Conservation (phyloP, 805 yeast species). For the Lipomyces yamanashiensis region DNA sequence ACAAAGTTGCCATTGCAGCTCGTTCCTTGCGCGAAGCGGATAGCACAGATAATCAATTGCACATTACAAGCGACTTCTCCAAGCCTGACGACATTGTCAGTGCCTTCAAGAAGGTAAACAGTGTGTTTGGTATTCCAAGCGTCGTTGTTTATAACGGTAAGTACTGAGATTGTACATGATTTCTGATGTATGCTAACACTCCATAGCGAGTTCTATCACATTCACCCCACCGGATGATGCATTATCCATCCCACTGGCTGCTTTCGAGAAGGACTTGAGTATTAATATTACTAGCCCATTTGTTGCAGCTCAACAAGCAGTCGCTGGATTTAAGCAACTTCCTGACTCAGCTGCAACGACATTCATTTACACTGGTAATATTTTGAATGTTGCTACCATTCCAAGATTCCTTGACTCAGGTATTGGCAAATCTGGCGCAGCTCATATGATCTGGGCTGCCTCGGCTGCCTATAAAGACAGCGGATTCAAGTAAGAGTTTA, state of each 20-base stretch:
- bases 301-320: constrained; percentile 13
- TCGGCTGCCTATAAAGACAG: constrained; percentile 11
- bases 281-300: constrained; percentile 1
- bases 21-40: constrained; percentile 8
- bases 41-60: constrained; percentile 1
- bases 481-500: constrained; percentile 5
- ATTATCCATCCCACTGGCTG: background rate
- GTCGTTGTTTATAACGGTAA: constrained; percentile 16
- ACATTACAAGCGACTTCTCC: constrained; percentile 12
- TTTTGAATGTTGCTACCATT: background rate
- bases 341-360: constrained; percentile 7
- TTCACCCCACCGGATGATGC: constrained; percentile 7
- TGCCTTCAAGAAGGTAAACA: constrained; percentile 3
- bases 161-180: background rate
- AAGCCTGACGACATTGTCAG: constrained; percentile 8
- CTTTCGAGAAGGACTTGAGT: background rate
- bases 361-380: constrained; percentile 18
- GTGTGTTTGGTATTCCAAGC: constrained; percentile 9
- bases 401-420: constrained; percentile 7
- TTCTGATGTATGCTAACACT: background rate
- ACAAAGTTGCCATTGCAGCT: constrained; percentile 13
- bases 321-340: constrained; percentile 7
- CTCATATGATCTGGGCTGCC: constrained; percentile 14
- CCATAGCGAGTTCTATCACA: background rate
- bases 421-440: constrained; percentile 7